These are phyloP conservation scores for Russula vinacea DNA, from an alignment of 768 basidiomycete genomes.

Conservation along the genomic window DNA sequence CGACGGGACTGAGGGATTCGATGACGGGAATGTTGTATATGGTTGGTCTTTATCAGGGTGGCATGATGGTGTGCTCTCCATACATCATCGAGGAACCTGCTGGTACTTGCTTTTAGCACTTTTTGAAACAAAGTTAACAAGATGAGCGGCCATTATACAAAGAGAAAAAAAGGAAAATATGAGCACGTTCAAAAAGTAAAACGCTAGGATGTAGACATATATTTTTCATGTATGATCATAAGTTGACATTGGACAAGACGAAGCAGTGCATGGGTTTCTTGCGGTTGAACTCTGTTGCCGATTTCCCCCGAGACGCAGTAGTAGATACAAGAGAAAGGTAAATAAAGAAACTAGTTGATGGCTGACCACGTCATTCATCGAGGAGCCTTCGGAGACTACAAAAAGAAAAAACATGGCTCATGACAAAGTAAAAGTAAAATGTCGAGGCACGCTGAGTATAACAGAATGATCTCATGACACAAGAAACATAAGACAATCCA, in stretches of 20 bases:
- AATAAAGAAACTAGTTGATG: conserved; percentile 16
- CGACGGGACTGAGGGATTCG: conserved; percentile 52
- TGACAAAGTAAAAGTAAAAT: neutral
- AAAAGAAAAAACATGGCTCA: conserved; percentile 6
- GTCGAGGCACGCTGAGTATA: neutral
- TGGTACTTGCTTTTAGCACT: too few species aligned
- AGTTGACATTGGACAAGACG: neutral
- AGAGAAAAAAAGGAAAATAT: too few species aligned
- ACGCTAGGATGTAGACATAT: too few species aligned
- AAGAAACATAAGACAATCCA: conserved; percentile 10
- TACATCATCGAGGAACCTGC: too few species aligned
- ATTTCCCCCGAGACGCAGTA: conserved; percentile 6
- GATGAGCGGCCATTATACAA: too few species aligned
- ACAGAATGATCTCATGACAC: conserved; percentile 1
- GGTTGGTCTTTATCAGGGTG: conserved; percentile 56
- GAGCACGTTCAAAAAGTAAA: too few species aligned
- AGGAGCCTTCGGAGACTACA: conserved; percentile 18
- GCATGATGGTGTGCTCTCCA: conserved; percentile 51
- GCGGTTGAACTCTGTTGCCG: neutral
- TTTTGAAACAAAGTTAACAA: too few species aligned
- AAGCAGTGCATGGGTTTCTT: conserved; percentile 1
- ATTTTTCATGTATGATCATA: neutral
- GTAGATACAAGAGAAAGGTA: conserved; percentile 22
- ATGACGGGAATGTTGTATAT: conserved; percentile 50
- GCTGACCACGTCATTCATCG: conserved; percentile 3